Percentiles rank a stretch among this genome's conserved stretches.
These are phyloP conservation scores for Solanum pinnatisectum DNA, from an alignment of 257 asterid genomes.

Conservation along the genomic window DNA sequence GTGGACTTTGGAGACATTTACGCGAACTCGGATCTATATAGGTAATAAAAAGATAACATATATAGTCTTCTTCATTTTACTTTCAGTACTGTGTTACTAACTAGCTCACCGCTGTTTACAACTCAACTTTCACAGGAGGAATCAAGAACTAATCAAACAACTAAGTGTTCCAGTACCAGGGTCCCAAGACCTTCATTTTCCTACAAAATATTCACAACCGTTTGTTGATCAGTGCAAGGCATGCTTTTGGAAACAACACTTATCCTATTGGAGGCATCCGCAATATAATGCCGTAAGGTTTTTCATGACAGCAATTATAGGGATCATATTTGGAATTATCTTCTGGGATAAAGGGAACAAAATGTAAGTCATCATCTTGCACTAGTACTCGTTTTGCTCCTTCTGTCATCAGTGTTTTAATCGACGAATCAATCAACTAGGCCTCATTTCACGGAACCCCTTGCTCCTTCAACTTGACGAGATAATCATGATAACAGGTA, in stretches of 20 bases:
- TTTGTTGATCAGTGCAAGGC: slow-evolving; percentile 56
- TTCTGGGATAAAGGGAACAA: slow-evolving; percentile 64
- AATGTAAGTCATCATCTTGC: slow-evolving; percentile 30
- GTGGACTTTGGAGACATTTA: slow-evolving; percentile 69
- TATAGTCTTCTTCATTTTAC: not conserved
- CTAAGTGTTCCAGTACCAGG: slow-evolving; percentile 67
- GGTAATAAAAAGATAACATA: slow-evolving; percentile 25
- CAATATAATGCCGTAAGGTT: slow-evolving; percentile 56
- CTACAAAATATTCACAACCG: slow-evolving; percentile 50
- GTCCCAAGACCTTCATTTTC: slow-evolving; percentile 43
- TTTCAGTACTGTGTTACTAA: not conserved
- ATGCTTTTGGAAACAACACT: slow-evolving; percentile 74
- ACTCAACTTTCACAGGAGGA: slow-evolving; percentile 36
- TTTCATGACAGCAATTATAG: slow-evolving; percentile 53
- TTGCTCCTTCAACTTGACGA: not conserved
- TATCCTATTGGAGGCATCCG: slow-evolving; percentile 83
- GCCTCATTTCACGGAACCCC: not conserved
- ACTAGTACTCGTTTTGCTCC: not conserved
- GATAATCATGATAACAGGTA: not conserved
- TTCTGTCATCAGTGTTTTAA: not conserved
- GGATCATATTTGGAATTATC: slow-evolving; percentile 59
- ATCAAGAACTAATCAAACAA: slow-evolving; percentile 53
- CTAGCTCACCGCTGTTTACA: not conserved
- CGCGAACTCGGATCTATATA: slow-evolving; percentile 54
- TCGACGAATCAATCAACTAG: not conserved